Evolutionary conservation across 164 flowering plant genomes (phyloP), one percentile per base, ranked within the genome.

Genomic region (Annona squamosa): DNA sequence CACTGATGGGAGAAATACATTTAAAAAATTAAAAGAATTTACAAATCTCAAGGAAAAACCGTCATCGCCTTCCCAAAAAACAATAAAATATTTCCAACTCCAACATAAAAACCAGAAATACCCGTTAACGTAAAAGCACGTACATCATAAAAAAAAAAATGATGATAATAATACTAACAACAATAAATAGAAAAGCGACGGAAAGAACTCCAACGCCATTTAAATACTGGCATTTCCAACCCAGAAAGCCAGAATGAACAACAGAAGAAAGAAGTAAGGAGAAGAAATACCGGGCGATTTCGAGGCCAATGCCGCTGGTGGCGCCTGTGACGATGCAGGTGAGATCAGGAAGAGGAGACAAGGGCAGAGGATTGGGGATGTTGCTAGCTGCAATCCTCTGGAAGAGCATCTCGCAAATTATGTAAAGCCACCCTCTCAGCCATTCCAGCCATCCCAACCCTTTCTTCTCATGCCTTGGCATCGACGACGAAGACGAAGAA

Each of bases 241-340:
- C 42, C 42, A 43, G n/a, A 17, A 45, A 68, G 46, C 70, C 46
- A 47, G 26, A 46, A 68, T 5, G 56, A 46, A 46, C 57, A 45
- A 46, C 70, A 18, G 5, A 46, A 17, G 52, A n/a, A 68, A 5
- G 70, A 68, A 46, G 43, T 1, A 48, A 18, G n/a, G 37, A 47
- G 18, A 2, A 16, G 3, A 67, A 43, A 47, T 52, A 82, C 88
- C 83, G 81, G 59, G 89, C 87, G 5, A 81, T 84, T 77, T 86
- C 80, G 18, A 82, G 88, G 73, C 89, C 89, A 47, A 86, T 86
- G 13, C 91, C 91, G 75, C 87, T 86, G 45, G 91, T 87, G 69
- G 85, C 81, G 63, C 89, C 89, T 1, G 91, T 87, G 59, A 86
- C 74, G 52, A 87, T 76, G 76, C 84, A 86, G 43, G 89, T 86